phyloP scores from a whole-genome alignment of 2,329 filamentous ascomycete species.

The Orbilia brochopaga region DNA sequence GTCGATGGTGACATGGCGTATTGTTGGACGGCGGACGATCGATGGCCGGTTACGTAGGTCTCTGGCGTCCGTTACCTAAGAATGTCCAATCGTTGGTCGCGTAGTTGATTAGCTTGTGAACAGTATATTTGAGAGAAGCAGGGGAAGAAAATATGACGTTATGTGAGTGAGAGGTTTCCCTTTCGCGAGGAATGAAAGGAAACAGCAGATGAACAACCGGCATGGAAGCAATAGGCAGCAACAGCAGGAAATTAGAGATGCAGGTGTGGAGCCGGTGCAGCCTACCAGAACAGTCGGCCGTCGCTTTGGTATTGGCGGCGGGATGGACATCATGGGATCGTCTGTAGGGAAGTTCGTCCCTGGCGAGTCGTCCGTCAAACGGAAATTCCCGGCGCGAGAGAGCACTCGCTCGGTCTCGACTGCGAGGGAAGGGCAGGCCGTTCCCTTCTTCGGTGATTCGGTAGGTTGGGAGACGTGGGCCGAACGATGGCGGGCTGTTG shows the following conservation, averaged over 20 bases:
- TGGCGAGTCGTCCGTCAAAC: neutral
- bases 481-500: slow-evolving; percentile 25
- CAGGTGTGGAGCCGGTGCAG: slow-evolving; percentile 10
- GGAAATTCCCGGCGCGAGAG: neutral
- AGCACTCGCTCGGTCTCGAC: neutral
- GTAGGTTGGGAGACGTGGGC: slow-evolving; percentile 3
- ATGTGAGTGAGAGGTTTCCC: slow-evolving; percentile 8
- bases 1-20: slow-evolving; percentile 86
- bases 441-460: slow-evolving; percentile 3
- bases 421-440: neutral
- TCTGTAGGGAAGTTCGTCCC: slow-evolving; percentile 1
- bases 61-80: slow-evolving; percentile 66
- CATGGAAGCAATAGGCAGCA: slow-evolving; percentile 41
- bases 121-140: slow-evolving; percentile 54
- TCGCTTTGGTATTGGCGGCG: slow-evolving; percentile 60
- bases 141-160: slow-evolving; percentile 41
- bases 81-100: slow-evolving; percentile 13
- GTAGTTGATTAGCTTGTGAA: neutral
- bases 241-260: slow-evolving; percentile 31
- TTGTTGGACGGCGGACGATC: slow-evolving; percentile 58
- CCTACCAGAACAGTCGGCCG: slow-evolving; percentile 68
- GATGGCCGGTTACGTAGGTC: slow-evolving; percentile 59
- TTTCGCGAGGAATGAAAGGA: slow-evolving; percentile 24
- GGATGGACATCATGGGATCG: slow-evolving; percentile 44
- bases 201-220: slow-evolving; percentile 37